phyloP scores from a whole-genome alignment of 1,284 basidiomycete species.

The Ganoderma multipileum region DNA sequence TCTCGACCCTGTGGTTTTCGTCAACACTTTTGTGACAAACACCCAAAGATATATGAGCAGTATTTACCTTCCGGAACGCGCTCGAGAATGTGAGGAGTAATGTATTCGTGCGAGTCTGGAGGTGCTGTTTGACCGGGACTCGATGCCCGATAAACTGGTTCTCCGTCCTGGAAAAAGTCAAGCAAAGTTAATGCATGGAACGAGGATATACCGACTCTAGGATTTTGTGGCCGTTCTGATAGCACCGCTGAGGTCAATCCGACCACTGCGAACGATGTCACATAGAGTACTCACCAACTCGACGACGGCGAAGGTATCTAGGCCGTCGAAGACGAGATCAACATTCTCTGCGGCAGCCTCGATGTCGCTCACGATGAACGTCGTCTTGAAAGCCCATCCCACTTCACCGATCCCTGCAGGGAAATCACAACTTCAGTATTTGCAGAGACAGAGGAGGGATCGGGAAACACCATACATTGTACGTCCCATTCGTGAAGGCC shows the following conservation, averaged over 20 bases:
- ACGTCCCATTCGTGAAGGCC: slow-evolving; percentile 87
- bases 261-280: neutral
- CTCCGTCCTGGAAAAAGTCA: slow-evolving; percentile 52
- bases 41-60: slow-evolving; percentile 5
- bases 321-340: slow-evolving; percentile 86
- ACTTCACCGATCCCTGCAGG: slow-evolving; percentile 83
- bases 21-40: neutral
- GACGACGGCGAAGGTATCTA: slow-evolving; percentile 85
- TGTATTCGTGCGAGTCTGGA: slow-evolving; percentile 69
- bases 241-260: neutral
- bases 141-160: slow-evolving; percentile 85
- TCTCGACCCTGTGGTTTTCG: slow-evolving; percentile 60
- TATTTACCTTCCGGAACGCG: slow-evolving; percentile 74
- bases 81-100: slow-evolving; percentile 77
- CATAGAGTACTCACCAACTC: slow-evolving; percentile 56
- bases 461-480: slow-evolving; percentile 63
- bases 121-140: slow-evolving; percentile 57
- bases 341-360: slow-evolving; percentile 56
- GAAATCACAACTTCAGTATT: neutral
- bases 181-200: neutral
- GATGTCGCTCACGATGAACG: slow-evolving; percentile 58
- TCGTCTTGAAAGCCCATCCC: slow-evolving; percentile 84
- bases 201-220: slow-evolving; percentile 54
- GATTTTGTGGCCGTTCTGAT: slow-evolving; percentile 74
- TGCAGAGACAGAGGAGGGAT: neutral